Conservation (phyloP, 192 early-diverging fungal genomes). For the Geranomyces variabilis region DNA sequence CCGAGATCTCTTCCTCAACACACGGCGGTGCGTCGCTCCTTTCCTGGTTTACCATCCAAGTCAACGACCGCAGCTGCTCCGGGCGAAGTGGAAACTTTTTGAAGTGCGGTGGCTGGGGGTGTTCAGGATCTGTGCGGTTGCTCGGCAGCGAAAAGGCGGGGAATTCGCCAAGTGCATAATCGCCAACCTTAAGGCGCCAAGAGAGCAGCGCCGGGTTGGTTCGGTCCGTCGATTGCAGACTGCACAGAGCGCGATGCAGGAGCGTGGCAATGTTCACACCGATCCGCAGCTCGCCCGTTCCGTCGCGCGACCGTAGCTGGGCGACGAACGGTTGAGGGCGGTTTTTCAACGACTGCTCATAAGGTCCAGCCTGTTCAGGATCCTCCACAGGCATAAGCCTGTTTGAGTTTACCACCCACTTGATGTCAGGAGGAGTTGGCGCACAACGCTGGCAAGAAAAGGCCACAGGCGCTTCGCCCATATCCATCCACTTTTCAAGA, state of each 20-base stretch:
- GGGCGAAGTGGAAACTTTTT: constrained; percentile 40
- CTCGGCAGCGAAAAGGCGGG: constrained; percentile 29
- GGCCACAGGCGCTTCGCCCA: constrained; percentile 12
- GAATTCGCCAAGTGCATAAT: background rate
- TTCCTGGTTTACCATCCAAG: constrained; percentile 52
- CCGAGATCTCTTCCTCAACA: constrained; percentile 49
- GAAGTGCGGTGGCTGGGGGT: constrained; percentile 49
- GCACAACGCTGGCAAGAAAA: constrained; percentile 41
- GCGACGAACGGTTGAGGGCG: constrained; percentile 45
- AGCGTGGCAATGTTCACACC: constrained; percentile 47
- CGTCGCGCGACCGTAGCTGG: constrained; percentile 31
- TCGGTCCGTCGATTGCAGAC: constrained; percentile 13
- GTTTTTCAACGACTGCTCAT: constrained; percentile 50
- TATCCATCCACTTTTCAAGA: constrained; percentile 42
- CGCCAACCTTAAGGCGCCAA: constrained; percentile 39
- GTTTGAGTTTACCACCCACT: constrained; percentile 37
- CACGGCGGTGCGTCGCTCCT: constrained; percentile 30
- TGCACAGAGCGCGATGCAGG: constrained; percentile 43
- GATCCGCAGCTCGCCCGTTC: constrained; percentile 35
- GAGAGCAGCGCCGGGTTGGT: constrained; percentile 19
- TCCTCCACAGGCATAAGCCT: constrained; percentile 42
- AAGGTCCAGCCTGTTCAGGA: constrained; percentile 42
- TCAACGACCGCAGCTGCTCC: constrained; percentile 51
- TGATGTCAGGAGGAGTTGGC: constrained; percentile 38
- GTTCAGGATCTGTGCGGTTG: constrained; percentile 37